These are phyloP conservation scores for Lithospermum erythrorhizon DNA, from an alignment of 257 asterid genomes.

Conservation along the genomic window DNA sequence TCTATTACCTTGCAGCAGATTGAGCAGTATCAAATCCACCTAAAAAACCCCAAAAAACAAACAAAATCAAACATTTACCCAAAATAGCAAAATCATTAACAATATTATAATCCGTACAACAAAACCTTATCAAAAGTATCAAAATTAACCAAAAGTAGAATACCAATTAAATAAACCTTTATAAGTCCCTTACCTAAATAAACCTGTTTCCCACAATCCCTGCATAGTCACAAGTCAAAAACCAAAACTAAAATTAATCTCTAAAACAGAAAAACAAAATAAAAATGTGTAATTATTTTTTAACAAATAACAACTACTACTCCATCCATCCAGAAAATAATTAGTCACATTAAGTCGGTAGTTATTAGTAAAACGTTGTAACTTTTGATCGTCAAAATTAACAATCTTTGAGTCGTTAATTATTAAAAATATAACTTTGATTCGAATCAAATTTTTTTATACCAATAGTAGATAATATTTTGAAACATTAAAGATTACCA, in stretches of 20 bases:
- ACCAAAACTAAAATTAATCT: neutral
- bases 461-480: neutral
- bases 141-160: conserved; percentile 1
- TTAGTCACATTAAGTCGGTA: too few relatives aligned
- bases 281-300: neutral
- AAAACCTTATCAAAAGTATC: neutral
- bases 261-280: neutral
- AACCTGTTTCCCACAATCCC: conserved; percentile 25
- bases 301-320: neutral
- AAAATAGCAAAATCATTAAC: conserved; percentile 2
- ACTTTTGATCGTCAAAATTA: too few relatives aligned
- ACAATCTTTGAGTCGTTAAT: too few relatives aligned
- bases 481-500: conserved; percentile 26
- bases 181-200: neutral
- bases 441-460: too few relatives aligned
- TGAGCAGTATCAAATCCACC: conserved; percentile 94
- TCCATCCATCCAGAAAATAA: neutral
- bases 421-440: too few relatives aligned
- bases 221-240: conserved; percentile 7
- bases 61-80: conserved; percentile 1
- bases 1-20: conserved; percentile 65
- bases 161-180: conserved; percentile 3
- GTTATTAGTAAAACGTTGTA: too few relatives aligned
- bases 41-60: conserved; percentile 12
- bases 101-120: conserved; percentile 1